These are phyloP conservation scores for Salinomyces thailandicus DNA, from an alignment of 2,329 filamentous ascomycete species.

Conservation along the genomic window DNA sequence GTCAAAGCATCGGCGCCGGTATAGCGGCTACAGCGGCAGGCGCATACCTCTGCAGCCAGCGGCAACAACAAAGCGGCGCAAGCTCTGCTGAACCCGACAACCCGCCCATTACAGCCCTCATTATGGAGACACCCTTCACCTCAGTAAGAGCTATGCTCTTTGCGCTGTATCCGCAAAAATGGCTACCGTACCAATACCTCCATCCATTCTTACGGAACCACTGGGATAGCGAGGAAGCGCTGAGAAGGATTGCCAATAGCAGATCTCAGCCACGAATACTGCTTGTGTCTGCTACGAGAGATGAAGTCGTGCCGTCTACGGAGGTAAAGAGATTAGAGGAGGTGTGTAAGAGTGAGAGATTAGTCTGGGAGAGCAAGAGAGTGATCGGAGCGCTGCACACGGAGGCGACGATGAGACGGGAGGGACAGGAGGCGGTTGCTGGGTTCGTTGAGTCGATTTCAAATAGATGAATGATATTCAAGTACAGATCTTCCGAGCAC, in stretches of 20 bases:
- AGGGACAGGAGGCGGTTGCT: constrained; percentile 33
- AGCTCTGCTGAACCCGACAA: constrained; percentile 9
- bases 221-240: constrained; percentile 39
- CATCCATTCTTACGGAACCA: constrained; percentile 60
- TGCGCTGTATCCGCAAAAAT: constrained; percentile 65
- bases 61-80: background rate
- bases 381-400: constrained; percentile 41
- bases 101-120: constrained; percentile 38
- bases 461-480: background rate
- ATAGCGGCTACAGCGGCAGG: constrained; percentile 55
- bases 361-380: constrained; percentile 30
- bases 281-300: constrained; percentile 46
- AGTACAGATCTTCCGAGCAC: no score
- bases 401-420: constrained; percentile 34
- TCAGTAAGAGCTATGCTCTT: constrained; percentile 60
- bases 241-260: constrained; percentile 29
- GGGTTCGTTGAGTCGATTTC: constrained; percentile 8
- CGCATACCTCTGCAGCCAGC: constrained; percentile 27
- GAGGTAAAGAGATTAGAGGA: constrained; percentile 46
- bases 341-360: constrained; percentile 25
- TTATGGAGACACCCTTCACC: constrained; percentile 68
- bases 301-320: constrained; percentile 48
- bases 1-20: constrained; percentile 65
- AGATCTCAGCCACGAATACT: constrained; percentile 31
- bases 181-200: constrained; percentile 67